These are phyloP conservation scores for Suhomyces maxii DNA, from an alignment of 1,139 yeast genomes.

Conservation along the genomic window DNA sequence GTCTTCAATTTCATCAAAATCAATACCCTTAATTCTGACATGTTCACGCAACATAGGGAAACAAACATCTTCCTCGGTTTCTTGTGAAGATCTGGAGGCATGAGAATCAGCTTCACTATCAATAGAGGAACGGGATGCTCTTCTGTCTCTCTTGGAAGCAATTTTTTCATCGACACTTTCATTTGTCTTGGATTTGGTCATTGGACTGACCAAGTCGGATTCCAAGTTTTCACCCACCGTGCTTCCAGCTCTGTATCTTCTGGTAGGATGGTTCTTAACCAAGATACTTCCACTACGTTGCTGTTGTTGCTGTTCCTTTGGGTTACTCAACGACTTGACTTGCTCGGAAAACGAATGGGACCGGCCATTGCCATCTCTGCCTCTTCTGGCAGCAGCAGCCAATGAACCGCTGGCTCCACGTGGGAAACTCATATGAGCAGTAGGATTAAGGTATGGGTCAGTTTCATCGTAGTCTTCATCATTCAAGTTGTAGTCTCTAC, in stretches of 20 bases:
- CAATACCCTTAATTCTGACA: constrained; percentile 68
- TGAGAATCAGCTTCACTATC: constrained; percentile 72
- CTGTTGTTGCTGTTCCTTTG: constrained; percentile 5
- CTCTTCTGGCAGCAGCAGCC: constrained; percentile 21
- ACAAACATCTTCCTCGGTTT: constrained; percentile 96
- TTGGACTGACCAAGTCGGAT: constrained; percentile 31
- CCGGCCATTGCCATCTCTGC: constrained; percentile 26
- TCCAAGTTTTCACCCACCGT: constrained; percentile 15
- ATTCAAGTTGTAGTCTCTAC: constrained; percentile 22
- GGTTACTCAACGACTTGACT: constrained; percentile 13
- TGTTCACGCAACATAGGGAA: constrained; percentile 86
- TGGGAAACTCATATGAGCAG: constrained; percentile 16
- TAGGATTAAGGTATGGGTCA: constrained; percentile 18
- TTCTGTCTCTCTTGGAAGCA: constrained; percentile 10
- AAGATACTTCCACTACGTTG: constrained; percentile 6
- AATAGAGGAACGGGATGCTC: constrained; percentile 39
- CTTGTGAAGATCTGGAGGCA: constrained; percentile 72
- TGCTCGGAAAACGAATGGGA: constrained; percentile 33
- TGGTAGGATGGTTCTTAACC: constrained; percentile 3
- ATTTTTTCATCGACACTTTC: constrained; percentile 28
- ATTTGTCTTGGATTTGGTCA: constrained; percentile 34
- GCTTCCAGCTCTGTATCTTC: constrained; percentile 18
- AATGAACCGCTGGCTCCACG: constrained; percentile 14
- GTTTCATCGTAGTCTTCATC: constrained; percentile 24
- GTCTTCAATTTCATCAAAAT: constrained; percentile 77